Percentiles rank a stretch among this genome's conserved stretches.
Evolutionary conservation across 371 early-diverging fungal species (phyloP).

Genomic region (Gilbertella persicaria): DNA sequence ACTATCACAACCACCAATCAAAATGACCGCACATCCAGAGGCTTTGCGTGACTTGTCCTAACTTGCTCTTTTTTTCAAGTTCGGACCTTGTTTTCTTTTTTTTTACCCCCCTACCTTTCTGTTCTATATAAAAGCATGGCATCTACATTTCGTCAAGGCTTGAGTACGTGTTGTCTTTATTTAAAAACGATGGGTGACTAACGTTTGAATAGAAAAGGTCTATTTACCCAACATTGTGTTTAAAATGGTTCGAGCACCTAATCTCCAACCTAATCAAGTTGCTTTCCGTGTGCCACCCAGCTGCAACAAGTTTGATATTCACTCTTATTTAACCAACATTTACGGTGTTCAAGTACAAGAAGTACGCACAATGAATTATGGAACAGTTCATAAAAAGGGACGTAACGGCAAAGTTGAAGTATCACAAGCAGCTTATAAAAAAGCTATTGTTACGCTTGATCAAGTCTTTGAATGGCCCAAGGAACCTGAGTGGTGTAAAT

Average conservation of each 20-base stretch:
- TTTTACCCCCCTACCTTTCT: conserved; percentile 16
- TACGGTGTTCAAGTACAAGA: conserved; percentile 84
- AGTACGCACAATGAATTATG: conserved; percentile 91
- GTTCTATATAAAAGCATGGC: conserved; percentile 21
- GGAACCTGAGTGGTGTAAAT: conserved; percentile 53
- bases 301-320: conserved; percentile 94
- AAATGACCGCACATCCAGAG: neutral
- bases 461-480: conserved; percentile 80
- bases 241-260: conserved; percentile 81
- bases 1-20: neutral
- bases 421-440: conserved; percentile 71
- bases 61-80: neutral
- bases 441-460: conserved; percentile 90
- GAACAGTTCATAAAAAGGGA: conserved; percentile 50
- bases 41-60: conserved; percentile 4
- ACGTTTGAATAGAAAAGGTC: conserved; percentile 57
- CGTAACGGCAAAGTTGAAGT: conserved; percentile 51
- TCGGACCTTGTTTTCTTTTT: conserved; percentile 8
- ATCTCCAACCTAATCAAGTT: conserved; percentile 85
- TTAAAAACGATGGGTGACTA: neutral
- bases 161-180: conserved; percentile 32
- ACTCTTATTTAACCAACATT: conserved; percentile 82
- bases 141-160: conserved; percentile 45
- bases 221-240: conserved; percentile 91
- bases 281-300: conserved; percentile 92